These are phyloP conservation scores for Solanum arcanum DNA, from an alignment of 257 asterid species.

Conservation along the genomic window DNA sequence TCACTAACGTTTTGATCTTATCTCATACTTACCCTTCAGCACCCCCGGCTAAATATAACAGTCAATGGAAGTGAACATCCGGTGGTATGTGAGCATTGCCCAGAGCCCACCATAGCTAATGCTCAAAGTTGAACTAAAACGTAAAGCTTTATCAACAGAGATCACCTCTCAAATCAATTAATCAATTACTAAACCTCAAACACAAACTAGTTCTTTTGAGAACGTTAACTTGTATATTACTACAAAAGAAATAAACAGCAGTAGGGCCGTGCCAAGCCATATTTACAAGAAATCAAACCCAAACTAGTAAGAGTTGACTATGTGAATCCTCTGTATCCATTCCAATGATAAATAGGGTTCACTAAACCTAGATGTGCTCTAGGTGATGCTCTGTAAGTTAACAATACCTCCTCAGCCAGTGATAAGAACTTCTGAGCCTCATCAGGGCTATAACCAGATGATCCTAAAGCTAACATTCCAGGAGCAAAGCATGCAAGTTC, in stretches of 20 bases:
- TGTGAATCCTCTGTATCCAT: background rate
- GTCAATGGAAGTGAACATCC: background rate
- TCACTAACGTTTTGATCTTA: background rate
- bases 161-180: background rate
- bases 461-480: slow-evolving; percentile 95
- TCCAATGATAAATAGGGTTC: background rate
- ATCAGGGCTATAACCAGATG: slow-evolving; percentile 78
- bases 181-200: background rate
- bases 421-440: slow-evolving; percentile 68
- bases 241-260: background rate
- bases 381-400: background rate
- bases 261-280: background rate
- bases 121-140: background rate
- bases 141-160: background rate
- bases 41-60: background rate
- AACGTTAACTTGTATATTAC: background rate
- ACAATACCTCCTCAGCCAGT: slow-evolving; percentile 85
- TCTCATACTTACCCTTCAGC: background rate
- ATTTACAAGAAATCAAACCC: background rate
- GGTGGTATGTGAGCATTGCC: background rate
- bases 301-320: background rate
- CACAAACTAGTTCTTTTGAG: background rate
- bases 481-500: slow-evolving; percentile 99
- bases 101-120: background rate
- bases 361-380: background rate